A percentile compares a stretch with the other conserved stretches of the same genome.
phyloP scores from a whole-genome alignment of 2,329 filamentous ascomycete genomes.

The Trichoderma polysporum region DNA sequence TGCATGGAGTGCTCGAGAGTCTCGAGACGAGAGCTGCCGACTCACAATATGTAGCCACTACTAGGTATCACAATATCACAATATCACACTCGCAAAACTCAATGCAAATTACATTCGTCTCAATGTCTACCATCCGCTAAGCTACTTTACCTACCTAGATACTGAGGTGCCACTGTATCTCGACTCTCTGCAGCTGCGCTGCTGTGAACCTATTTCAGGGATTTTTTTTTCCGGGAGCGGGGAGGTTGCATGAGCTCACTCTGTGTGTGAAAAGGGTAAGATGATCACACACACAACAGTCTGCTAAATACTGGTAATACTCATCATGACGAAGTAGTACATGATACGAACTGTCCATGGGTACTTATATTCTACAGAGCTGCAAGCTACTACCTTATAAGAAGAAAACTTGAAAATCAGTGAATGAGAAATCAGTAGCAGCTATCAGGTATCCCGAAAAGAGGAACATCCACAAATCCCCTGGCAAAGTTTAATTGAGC shows the following conservation, averaged over 20 bases:
- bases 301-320: neutral
- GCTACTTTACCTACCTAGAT: neutral
- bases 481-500: slow-evolving; percentile 6
- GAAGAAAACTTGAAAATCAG: neutral
- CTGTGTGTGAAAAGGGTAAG: neutral
- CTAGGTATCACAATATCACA: neutral
- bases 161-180: neutral
- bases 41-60: neutral
- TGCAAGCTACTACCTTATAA: neutral
- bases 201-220: neutral
- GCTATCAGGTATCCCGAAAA: neutral
- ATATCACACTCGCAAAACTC: neutral
- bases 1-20: neutral
- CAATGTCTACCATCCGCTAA: neutral
- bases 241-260: slow-evolving; percentile 8
- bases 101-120: neutral
- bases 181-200: neutral
- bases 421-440: neutral
- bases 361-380: too few relatives aligned
- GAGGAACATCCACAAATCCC: neutral
- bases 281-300: neutral
- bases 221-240: neutral
- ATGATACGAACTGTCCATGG: too few relatives aligned
- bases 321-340: too few relatives aligned
- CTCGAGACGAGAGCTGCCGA: neutral